Base-by-base conservation (phyloP, 75 land plant species). In the Adiantum capillusveneris region DNA sequence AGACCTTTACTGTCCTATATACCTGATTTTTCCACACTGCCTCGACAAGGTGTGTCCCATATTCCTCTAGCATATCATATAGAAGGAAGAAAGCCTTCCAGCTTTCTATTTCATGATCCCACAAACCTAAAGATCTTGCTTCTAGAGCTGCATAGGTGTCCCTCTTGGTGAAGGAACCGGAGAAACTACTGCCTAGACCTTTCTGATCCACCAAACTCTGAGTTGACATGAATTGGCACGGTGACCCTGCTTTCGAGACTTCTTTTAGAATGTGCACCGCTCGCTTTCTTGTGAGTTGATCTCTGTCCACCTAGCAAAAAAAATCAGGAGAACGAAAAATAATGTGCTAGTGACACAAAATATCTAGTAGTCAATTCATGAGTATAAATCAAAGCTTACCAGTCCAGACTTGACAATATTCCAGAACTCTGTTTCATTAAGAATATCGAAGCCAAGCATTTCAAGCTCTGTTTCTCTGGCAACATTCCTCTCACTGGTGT, bases 1-100 rank as follows among this genome's bases (percentile, higher is more conserved):
- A n/a, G n/a, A n/a, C n/a, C n/a, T n/a, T n/a, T n/a, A n/a, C n/a
- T n/a, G n/a, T n/a, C n/a, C n/a, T n/a, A n/a, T 29, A 51, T 20
- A 93, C 99, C 88, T 90, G 85, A 57, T 86, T 75, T 52, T 65
- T 62, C 92, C 96, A 95, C 48, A 88, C 96, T 58, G 88, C 92
- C 65, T 95, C 96, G 67, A 84, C 82, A n/a, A 90, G 78, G 69
- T 90, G 99, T 31, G 83, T 78, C 13, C 96, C 97, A 80, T 84
- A 86, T 70, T 87, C 96, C 54, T 90, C 88, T 46, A 95, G 92
- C 77, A 79, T 95, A 61, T 90, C 97, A 75, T 86, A 87, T 19
- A 95, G 67, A 42, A 90, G 76, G 18, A 86, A 6, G 63, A 95
- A 95, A 19, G 81, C 82, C 62, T 70, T 72, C 99, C 99, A 95